Evolutionary conservation across 768 basidiomycete genomes (phyloP), one percentile per base, ranked within the genome.

Genomic region (Tephrocybe sp.): DNA sequence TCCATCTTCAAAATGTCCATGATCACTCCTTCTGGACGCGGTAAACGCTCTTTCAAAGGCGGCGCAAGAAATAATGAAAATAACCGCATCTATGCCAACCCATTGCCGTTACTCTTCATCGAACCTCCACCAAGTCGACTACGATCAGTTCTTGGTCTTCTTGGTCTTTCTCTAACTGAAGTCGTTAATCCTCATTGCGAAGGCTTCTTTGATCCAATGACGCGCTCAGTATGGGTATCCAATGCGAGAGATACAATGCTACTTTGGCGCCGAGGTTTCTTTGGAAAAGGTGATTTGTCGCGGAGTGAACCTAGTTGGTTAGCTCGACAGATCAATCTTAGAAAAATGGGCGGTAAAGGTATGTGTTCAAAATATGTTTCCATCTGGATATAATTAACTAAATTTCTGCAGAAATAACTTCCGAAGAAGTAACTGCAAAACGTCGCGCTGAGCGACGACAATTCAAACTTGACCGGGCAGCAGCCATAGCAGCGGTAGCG

Each of bases 251-350:
- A 93, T 63, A 82, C 83, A 39, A 74, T 74, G 56, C 69, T 85
- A 4, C 75, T 98, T 33, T 99, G 97, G 90, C 74, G 81, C 40
- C 72, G 89, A 53, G 97, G 97, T 0, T 98, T 98, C 72, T 99
- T 98, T 66, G 97, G 97, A 19, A 99, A 99, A 67, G 97, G 97
- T 1, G 89, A 89, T 63, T 73, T 99, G 46, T 95, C 92, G 35
- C 71, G 97, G 51, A 97, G 94, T 67, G 97, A 99, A 66, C 95
- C 96, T 7, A 92, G 84, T 49, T 99, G 97, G 97, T 73, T 85
- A 52, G 80, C 85, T 16, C 74, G 97, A 40, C 85, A 91, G 59
- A 74, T 87, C 52, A 92, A 90, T 62, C 75, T 72, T 55, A 70
- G 82, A 43, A 76, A 75, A 50, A 77, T 76, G 17, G 77, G 75